A percentile compares a stretch with the other conserved stretches of the same genome.
phyloP scores from a whole-genome alignment of 2,329 filamentous ascomycete genomes.

The Ophiostoma fasciatum region DNA sequence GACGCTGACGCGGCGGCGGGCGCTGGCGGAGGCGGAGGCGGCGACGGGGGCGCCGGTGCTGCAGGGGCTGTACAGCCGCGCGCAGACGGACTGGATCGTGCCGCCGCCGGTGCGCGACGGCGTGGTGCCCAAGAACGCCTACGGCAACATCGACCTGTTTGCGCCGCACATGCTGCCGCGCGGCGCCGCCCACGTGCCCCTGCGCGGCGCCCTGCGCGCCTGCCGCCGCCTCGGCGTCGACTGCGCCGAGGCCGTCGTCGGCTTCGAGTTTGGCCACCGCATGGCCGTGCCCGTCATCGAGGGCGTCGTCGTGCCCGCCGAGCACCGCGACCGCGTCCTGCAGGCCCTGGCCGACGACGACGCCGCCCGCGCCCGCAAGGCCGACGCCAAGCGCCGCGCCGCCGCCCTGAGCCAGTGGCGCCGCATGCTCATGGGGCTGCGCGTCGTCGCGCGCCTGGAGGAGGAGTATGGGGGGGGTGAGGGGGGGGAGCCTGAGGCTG shows the following conservation, averaged over 20 bases:
- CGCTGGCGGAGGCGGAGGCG: slow-evolving; percentile 73
- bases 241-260: slow-evolving; percentile 86
- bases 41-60: slow-evolving; percentile 68
- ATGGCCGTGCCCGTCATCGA: slow-evolving; percentile 87
- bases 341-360: slow-evolving; percentile 70
- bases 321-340: slow-evolving; percentile 59
- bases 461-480: slow-evolving; percentile 58
- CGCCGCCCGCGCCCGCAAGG: slow-evolving; percentile 58
- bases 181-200: slow-evolving; percentile 69
- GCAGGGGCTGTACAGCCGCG: slow-evolving; percentile 69
- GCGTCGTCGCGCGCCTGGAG: slow-evolving; percentile 63
- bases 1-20: slow-evolving; percentile 71
- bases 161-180: slow-evolving; percentile 80
- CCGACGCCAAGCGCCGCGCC: slow-evolving; percentile 70
- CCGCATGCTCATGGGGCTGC: slow-evolving; percentile 71
- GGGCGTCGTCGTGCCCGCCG: slow-evolving; percentile 75
- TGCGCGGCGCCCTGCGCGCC: slow-evolving; percentile 59
- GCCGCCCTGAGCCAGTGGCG: slow-evolving; percentile 64
- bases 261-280: slow-evolving; percentile 90
- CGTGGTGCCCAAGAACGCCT: slow-evolving; percentile 82
- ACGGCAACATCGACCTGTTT: slow-evolving; percentile 94
- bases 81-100: slow-evolving; percentile 93
- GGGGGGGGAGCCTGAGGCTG: slow-evolving; percentile 31
- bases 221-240: slow-evolving; percentile 78
- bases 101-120: slow-evolving; percentile 74